phyloP scores from a whole-genome alignment of 495 filamentous ascomycete genomes.

The Penicillium malachiteum region DNA sequence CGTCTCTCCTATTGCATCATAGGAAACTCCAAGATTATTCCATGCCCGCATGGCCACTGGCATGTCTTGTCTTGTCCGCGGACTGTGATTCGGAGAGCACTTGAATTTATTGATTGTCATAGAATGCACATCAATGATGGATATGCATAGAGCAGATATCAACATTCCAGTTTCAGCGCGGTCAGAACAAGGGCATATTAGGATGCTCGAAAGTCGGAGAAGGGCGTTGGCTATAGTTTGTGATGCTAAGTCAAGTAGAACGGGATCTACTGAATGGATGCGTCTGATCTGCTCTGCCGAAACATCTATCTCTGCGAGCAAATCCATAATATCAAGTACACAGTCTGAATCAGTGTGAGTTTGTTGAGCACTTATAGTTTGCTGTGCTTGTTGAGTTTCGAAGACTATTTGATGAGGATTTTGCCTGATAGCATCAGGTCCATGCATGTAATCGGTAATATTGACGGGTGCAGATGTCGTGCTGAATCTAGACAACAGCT shows the following conservation, averaged over 20 bases:
- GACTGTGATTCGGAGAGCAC: too few species aligned
- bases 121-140: conserved; percentile 15
- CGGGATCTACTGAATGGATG: background rate
- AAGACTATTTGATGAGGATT: background rate
- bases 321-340: background rate
- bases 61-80: too few species aligned
- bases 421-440: background rate
- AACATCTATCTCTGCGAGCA: conserved; percentile 7
- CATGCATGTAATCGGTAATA: background rate
- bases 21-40: too few species aligned
- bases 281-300: background rate
- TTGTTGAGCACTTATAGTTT: background rate
- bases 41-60: too few species aligned
- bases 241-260: background rate
- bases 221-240: background rate
- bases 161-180: conserved; percentile 12
- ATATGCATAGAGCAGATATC: conserved; percentile 13
- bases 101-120: conserved; percentile 1
- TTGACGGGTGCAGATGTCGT: background rate
- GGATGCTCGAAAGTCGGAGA: conserved; percentile 12
- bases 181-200: conserved; percentile 17
- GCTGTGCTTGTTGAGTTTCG: background rate
- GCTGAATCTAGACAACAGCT: background rate
- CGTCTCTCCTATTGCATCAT: background rate
- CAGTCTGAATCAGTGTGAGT: conserved; percentile 1